Base-by-base conservation (phyloP, 1,284 basidiomycete genomes). In the Apiotrichum gracile region DNA sequence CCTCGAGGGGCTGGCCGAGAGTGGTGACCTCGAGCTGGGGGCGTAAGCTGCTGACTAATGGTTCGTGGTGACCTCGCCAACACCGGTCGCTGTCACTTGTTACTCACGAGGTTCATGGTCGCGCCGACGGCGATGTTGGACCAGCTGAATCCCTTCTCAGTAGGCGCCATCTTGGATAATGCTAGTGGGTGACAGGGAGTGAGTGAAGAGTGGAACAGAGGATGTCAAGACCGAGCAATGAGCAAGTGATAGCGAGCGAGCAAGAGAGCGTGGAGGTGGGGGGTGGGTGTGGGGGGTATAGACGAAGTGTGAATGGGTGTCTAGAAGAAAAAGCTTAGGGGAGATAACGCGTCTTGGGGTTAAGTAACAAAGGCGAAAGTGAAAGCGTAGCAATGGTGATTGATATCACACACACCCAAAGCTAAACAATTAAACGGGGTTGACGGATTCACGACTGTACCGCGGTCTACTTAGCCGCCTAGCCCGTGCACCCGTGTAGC, bases 51-150 rank as follows among this genome's bases (percentile, higher is more conserved):
- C n/a, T n/a, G n/a, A n/a, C n/a, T n/a, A n/a, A n/a, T n/a, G n/a
- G n/a, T n/a, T n/a, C n/a, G n/a, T n/a, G n/a, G n/a, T n/a, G n/a
- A n/a, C n/a, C n/a, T n/a, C n/a, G n/a, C n/a, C n/a, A n/a, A n/a
- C n/a, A n/a, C 16, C 25, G 45, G 26, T 25, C 26, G 26, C 44
- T 86, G 63, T 47, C 21, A 46, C 16, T 19, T 21, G 12, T 5
- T 5, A 46, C 55, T 58, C 77, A 91, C 88, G 88, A 94, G 87
- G 80, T 94, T 92, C 90, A 96, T 96, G 68, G 91, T 92, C 64
- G 80, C 91, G 78, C 93, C 93, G 76, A 98, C 90, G 61, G 93
- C 94, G 78, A 97, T 97, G 80, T 98, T 98, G 68, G 91, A 93
- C 92, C 92, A 98, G 78, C 83, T 93, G 70, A 97, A 83, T 68